A percentile compares a stretch with the other conserved stretches of the same genome.
phyloP scores from a whole-genome alignment of 805 yeast genomes.

The Tetrapisispora nanseiensis region DNA sequence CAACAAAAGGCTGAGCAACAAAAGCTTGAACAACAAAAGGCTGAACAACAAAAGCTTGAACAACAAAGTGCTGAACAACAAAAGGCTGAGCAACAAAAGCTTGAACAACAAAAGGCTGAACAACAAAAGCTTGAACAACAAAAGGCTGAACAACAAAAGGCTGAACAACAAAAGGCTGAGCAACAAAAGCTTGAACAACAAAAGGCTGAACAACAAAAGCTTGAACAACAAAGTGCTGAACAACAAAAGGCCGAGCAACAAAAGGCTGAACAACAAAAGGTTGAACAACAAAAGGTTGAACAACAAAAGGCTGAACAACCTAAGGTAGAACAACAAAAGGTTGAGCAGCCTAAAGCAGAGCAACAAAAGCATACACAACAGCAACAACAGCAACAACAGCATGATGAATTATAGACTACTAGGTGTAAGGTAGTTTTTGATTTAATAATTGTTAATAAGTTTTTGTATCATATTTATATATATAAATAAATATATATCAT shows the following conservation, averaged over 20 bases:
- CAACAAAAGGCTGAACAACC: constrained; percentile 2
- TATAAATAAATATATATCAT: background rate
- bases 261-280: constrained; percentile 1
- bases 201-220: background rate
- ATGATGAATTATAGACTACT: constrained; percentile 1
- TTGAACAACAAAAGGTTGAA: background rate
- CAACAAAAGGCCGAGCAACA: constrained; percentile 1
- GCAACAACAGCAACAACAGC: background rate
- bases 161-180: background rate
- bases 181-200: background rate
- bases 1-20: background rate
- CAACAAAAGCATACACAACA: background rate
- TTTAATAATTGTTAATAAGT: background rate
- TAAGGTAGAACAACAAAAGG: background rate
- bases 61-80: background rate
- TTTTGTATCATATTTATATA: background rate
- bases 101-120: background rate
- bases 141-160: background rate
- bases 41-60: background rate
- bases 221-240: background rate
- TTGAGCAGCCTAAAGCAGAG: background rate
- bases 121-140: background rate
- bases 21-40: background rate
- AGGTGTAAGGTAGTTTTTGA: background rate
- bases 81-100: background rate